A percentile compares a stretch with the other conserved stretches of the same genome.
Conservation (phyloP, 352 stramenopile species). For the Aphanomyces euteiches region DNA sequence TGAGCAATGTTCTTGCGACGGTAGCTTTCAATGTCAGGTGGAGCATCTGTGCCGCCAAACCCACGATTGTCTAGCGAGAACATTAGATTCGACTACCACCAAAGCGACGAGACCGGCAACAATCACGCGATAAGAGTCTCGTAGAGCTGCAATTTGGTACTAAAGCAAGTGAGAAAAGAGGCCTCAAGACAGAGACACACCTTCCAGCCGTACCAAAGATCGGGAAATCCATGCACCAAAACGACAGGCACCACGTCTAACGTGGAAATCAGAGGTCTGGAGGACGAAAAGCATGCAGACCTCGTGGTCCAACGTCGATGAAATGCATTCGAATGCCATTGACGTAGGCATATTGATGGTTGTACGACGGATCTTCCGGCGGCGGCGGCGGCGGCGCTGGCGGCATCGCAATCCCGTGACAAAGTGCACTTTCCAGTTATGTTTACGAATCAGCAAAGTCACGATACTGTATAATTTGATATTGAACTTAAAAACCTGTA, state of each 20-base stretch:
- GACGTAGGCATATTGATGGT: conserved; percentile 33
- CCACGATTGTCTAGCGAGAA: conserved; percentile 42
- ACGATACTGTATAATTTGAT: no score
- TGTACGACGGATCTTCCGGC: conserved; percentile 9
- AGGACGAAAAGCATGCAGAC: neutral
- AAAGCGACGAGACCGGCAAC: conserved; percentile 36
- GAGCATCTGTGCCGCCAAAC: conserved; percentile 40
- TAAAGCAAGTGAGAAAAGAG: conserved; percentile 24
- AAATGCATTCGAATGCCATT: conserved; percentile 48
- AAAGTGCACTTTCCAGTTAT: no score
- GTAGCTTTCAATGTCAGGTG: conserved; percentile 31
- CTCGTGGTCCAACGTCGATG: conserved; percentile 49
- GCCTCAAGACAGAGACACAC: conserved; percentile 31
- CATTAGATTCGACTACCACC: neutral
- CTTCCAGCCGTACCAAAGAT: conserved; percentile 59
- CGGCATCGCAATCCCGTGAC: neutral
- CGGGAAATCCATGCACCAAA: conserved; percentile 58
- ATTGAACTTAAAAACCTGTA: no score
- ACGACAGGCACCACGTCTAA: conserved; percentile 46
- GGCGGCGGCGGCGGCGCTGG: neutral
- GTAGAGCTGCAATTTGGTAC: conserved; percentile 53
- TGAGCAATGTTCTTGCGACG: conserved; percentile 23
- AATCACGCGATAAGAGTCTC: conserved; percentile 54
- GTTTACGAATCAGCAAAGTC: no score
- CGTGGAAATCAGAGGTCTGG: neutral